Base-by-base conservation (phyloP, 176 grass and related monocot species). In the Bolboschoenus planiculmis region DNA sequence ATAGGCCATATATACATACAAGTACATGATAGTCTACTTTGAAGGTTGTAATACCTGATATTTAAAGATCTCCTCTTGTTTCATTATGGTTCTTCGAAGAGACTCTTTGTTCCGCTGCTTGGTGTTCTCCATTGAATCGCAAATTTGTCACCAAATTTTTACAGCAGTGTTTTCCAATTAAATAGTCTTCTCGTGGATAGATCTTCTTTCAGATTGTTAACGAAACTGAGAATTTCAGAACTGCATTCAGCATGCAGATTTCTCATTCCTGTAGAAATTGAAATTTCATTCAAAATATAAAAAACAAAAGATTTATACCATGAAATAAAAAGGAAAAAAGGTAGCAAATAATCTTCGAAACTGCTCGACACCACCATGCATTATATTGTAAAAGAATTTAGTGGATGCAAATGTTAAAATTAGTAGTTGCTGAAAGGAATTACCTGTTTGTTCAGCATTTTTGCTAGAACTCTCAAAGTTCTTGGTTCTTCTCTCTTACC, bases 61-160 rank as follows among this genome's bases (percentile, higher is more conserved):
- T 91, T 87, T 92, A 73, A 97, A 97, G 83, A 91, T 80, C 42
- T 92, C 82, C 54, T 97, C 88, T 65, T 94, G 92, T 35, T 90
- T 90, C 71, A 94, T 30, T 78, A 97, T 94, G 77, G 78, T 88
- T 85, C 66, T 92, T 72, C 87, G 81, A 88, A 97, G 34, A 30
- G 62, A 88, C 75, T 94, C 95, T 88, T 54, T 86, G 20, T 42
- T 86, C 57, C 84, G 26, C 40, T 53, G 68, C 60, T 82, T 74
- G 31, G 70, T 86, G 26, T 40, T 87, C 14, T 92, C 90, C 95
- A 97, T 97, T 73, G 71, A 51, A 50, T 50, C 10, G 35, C 7
- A 63, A 63, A 27, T 50, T 29, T 3, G 21, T 13, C 4, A 18
- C 0, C 76, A 24, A 79, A 79, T n/a, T 21, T 79, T 48, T 57